These are phyloP conservation scores for Triangularia verruculosa DNA, from an alignment of 2,329 filamentous ascomycete species.

Conservation along the genomic window DNA sequence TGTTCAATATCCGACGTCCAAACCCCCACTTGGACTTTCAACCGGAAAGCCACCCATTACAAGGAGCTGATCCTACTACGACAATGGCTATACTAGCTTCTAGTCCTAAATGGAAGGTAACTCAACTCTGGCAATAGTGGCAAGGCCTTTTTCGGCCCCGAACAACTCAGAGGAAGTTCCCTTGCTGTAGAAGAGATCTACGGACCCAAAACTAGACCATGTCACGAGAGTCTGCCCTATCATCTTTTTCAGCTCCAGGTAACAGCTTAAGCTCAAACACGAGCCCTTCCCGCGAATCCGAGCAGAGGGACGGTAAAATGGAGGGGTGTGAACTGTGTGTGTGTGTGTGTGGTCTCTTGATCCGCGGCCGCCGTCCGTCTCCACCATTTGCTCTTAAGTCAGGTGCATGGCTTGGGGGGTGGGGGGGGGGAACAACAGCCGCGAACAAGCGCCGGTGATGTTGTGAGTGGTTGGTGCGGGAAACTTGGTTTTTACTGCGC, in stretches of 20 bases:
- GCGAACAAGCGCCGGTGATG: not conserved
- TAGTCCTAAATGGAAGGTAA: not conserved
- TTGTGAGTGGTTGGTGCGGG: not conserved
- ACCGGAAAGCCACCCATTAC: not conserved
- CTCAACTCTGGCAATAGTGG: not conserved
- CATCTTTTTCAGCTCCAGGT: not conserved
- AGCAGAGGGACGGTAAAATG: not conserved
- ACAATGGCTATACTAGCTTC: not conserved
- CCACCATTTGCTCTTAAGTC: not conserved
- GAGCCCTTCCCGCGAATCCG: not conserved
- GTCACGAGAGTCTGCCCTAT: not conserved
- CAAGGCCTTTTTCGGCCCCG: not conserved
- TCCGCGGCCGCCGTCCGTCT: not conserved
- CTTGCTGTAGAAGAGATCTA: not conserved
- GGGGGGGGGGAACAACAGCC: too few relatives aligned
- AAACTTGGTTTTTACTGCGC: not conserved
- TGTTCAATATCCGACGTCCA: not conserved
- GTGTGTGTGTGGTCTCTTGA: not conserved
- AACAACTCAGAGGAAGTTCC: not conserved
- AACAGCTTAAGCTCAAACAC: not conserved
- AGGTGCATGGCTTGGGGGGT: not conserved
- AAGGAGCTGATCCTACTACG: not conserved
- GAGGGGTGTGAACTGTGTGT: too few relatives aligned
- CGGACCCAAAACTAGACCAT: not conserved
- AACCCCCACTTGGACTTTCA: not conserved